Percentiles rank a stretch among this genome's conserved stretches.
Evolutionary conservation across 768 basidiomycete species (phyloP).

Genomic region (Pisolithus marmoratus): DNA sequence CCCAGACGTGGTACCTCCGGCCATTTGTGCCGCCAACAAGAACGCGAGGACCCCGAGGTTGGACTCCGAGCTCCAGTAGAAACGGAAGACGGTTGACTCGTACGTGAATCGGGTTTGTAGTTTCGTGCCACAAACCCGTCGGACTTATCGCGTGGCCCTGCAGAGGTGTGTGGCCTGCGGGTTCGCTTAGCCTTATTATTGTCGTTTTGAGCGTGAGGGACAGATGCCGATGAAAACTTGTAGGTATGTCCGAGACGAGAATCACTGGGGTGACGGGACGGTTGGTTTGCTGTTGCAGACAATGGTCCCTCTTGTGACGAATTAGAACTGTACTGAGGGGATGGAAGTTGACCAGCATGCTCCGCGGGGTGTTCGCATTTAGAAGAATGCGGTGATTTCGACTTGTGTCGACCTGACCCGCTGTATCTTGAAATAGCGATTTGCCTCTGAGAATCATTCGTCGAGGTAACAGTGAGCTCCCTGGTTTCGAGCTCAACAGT

Average conservation of each 20-base stretch:
- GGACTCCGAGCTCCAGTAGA: constrained; percentile 15
- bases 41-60: constrained; percentile 6
- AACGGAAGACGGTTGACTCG: constrained; percentile 11
- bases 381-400: constrained; percentile 49
- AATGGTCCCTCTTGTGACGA: constrained; percentile 7
- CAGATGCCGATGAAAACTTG: constrained; percentile 26
- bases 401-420: constrained; percentile 46
- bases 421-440: constrained; percentile 57
- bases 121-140: constrained; percentile 19
- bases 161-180: constrained; percentile 67
- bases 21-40: constrained; percentile 18
- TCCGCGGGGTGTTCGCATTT: constrained; percentile 27
- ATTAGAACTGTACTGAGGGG: constrained; percentile 34
- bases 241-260: constrained; percentile 15
- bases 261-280: constrained; percentile 3
- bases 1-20: constrained; percentile 25
- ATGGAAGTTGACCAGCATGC: constrained; percentile 30
- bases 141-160: constrained; percentile 59
- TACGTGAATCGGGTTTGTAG: constrained; percentile 10
- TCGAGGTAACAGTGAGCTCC: constrained; percentile 62
- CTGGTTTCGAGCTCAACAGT: constrained; percentile 64
- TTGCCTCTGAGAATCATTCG: constrained; percentile 63
- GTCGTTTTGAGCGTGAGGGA: constrained; percentile 24
- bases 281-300: constrained; percentile 3
- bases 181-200: constrained; percentile 26